Base-by-base conservation (phyloP, 805 yeast genomes). In the Yamadazyma scolyti region DNA sequence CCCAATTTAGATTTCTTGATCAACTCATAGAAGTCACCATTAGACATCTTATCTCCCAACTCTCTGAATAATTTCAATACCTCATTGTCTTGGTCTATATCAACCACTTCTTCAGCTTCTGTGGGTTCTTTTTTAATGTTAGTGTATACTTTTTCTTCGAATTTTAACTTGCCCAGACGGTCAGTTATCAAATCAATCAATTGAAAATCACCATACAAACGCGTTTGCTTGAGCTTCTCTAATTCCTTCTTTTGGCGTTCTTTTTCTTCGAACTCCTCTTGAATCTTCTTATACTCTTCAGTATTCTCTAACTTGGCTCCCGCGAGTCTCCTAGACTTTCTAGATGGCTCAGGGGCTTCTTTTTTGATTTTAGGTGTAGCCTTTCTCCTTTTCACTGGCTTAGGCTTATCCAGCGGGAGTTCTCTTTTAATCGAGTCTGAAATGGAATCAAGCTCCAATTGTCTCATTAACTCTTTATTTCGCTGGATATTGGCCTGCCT, bases 401-500 rank as follows among this genome's bases (percentile, higher is more conserved):
- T 37, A 1, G 40, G 32, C 6, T 43, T 37, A 9, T 41, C 39
- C 8, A 30, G 23, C n/a, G 57, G 40, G 34, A 70, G 53, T 31
- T 75, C 82, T 9, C 59, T 58, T 16, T 68, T 57, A 29, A 82
- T 73, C 2, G 77, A 77, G 19, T 61, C 56, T 1, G 81, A 67
- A 3, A 82, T 55, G 9, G 75, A 58, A 30, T 76, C 79, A 12
- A 90, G 64, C 42, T 87, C 82, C 42, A 90, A 67, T 42, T 81
- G 77, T 44, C 75, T 69, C 31, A 90, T 64, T 15, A 89, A 70
- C 42, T 78, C 84, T 52, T 79, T 77, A 57, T 90, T 93, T 29
- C 97, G 68, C 41, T 78, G 84, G 37, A 90, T 93, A 50, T 86
- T 87, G 36, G 76, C 85, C 48, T 73, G 79, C 37, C 94, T 58